Percentiles rank a stretch among this genome's conserved stretches.
Conservation (phyloP, 176 grass and related monocot genomes). For the Oryza australiensis region DNA sequence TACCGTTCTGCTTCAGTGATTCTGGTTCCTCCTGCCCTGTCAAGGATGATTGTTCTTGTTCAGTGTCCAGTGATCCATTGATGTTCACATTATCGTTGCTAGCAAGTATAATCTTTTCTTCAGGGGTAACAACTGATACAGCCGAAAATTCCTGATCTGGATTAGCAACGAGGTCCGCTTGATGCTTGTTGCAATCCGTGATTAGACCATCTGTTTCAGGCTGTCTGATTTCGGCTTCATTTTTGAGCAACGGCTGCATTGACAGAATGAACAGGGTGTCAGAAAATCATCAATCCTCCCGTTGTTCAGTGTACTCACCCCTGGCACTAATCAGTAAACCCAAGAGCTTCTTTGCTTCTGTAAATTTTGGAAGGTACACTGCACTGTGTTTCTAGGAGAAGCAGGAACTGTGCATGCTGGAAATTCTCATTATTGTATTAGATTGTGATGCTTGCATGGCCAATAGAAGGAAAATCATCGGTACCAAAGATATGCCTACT, state of each 20-base stretch:
- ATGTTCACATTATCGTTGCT: constrained; percentile 4
- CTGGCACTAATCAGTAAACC: background rate
- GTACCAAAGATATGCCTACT: background rate
- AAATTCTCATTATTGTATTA: background rate
- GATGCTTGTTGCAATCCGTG: background rate
- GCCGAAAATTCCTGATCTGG: background rate
- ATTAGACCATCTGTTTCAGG: constrained; percentile 2
- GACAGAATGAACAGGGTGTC: background rate
- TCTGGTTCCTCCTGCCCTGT: background rate
- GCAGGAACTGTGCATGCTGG: background rate
- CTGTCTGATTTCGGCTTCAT: background rate
- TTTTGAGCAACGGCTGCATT: constrained; percentile 53
- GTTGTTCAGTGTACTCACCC: background rate
- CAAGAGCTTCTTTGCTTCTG: background rate
- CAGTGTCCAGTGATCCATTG: background rate
- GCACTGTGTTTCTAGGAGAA: background rate
- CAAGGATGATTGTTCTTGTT: background rate
- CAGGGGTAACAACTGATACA: background rate
- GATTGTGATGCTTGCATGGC: background rate
- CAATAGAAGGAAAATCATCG: constrained; percentile 5
- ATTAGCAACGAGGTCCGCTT: background rate
- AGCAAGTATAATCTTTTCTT: constrained; percentile 26
- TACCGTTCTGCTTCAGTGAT: background rate
- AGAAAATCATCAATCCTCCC: background rate
- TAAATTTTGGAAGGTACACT: background rate